Conservation (phyloP, 108 stramenopile species). For the Aureococcus anophagefferens region DNA sequence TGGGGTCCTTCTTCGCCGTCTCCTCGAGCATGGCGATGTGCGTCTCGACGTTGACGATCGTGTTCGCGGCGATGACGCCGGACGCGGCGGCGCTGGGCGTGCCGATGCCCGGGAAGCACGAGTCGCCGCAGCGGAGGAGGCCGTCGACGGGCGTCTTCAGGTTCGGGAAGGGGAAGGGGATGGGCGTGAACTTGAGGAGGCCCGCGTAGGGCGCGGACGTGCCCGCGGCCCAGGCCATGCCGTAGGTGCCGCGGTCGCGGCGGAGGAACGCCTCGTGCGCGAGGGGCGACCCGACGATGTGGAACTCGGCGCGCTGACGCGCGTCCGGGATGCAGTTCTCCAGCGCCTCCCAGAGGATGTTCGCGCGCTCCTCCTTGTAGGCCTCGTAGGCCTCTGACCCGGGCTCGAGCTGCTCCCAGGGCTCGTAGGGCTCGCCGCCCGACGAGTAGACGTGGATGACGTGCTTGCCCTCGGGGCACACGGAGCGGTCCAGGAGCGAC, state of each 20-base stretch:
- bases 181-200: slow-evolving; percentile 43
- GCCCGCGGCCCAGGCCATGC: slow-evolving; percentile 88
- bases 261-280: slow-evolving; percentile 89
- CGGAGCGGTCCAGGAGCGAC: slow-evolving; percentile 67
- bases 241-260: slow-evolving; percentile 78
- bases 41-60: slow-evolving; percentile 67
- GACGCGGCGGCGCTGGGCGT: slow-evolving; percentile 87
- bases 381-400: slow-evolving; percentile 72
- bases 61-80: slow-evolving; percentile 76
- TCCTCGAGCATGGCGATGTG: slow-evolving; percentile 68
- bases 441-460: slow-evolving; percentile 86
- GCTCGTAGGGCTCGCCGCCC: slow-evolving; percentile 85
- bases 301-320: slow-evolving; percentile 71
- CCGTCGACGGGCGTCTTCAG: slow-evolving; percentile 81
- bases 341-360: slow-evolving; percentile 75
- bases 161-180: slow-evolving; percentile 80
- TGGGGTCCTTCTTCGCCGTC: slow-evolving; percentile 60
- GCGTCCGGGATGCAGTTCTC: slow-evolving; percentile 86
- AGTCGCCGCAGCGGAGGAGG: slow-evolving; percentile 76
- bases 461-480: slow-evolving; percentile 85
- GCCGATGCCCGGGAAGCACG: slow-evolving; percentile 87
- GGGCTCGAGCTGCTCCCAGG: slow-evolving; percentile 81
- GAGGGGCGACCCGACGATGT: slow-evolving; percentile 79
- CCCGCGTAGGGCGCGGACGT: slow-evolving; percentile 76
- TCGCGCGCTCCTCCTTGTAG: slow-evolving; percentile 77